Base-by-base conservation (phyloP, 345 rosid species). In the Corchorus capsularis region DNA sequence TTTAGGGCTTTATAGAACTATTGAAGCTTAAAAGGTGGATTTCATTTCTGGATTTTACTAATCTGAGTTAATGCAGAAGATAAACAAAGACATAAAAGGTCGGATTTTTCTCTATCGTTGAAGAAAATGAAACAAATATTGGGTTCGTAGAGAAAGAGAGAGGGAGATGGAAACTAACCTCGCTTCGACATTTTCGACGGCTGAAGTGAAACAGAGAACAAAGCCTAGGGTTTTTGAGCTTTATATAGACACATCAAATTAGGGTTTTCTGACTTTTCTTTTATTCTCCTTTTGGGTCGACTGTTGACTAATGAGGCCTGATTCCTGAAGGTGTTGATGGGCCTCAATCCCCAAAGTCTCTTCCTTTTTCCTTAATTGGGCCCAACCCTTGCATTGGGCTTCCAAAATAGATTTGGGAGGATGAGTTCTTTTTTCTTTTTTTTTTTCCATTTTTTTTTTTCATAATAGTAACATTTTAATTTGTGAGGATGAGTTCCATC, bases 151-250 rank as follows among this genome's bases (percentile, higher is more conserved):
- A 54, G 14, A 53, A 2, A 43, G 9, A 8, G 54, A 52, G 71
- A 22, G 2, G 12, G 56, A 63, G 4, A 56, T 43, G 27, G 37
- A 12, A 32, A 10, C 75, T 56, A 15, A 90, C 97, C 96, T 90
- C 98, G 92, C 89, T 94, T 94, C 91, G 97, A 94, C 98, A 94
- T 92, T 57, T 84, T 88, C 27, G 88, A 45, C 88, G 57, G 87
- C 90, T 62, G 66, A 16, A 71, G 73, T n/a, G 49, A 61, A 53
- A 67, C 70, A n/a, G 65, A 9, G 0, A 0, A 5, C 0, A 0
- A 17, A 3, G 0, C 2, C 10, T 49, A 73, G 70, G 87, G 84
- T 81, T 78, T 88, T 78, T 75, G 22, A 14, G 55, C 0, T 7
- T 45, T 83, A 81, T 83, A 73, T 37, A 52, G 69, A 66, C 12